phyloP scores from a whole-genome alignment of 163 green algal genomes.

The Scenedesmus sp. region DNA sequence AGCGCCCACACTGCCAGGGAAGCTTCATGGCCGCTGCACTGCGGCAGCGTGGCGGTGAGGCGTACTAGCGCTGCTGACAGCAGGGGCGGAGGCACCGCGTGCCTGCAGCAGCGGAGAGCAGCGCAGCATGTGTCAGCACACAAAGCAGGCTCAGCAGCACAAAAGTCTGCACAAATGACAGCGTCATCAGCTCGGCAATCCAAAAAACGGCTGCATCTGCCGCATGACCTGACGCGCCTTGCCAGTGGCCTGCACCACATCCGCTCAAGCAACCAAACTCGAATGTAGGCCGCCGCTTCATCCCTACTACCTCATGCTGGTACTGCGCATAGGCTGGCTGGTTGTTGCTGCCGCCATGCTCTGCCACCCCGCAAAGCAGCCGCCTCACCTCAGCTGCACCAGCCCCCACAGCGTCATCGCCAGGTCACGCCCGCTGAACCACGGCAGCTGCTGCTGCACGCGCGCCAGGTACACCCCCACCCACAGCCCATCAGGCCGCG shows the following conservation, averaged over 20 bases:
- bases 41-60: neutral
- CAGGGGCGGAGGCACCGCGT: neutral
- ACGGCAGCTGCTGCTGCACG: neutral
- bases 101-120: neutral
- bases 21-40: slow-evolving; percentile 17
- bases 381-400: slow-evolving; percentile 37
- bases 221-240: no score
- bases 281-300: no score
- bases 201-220: no score
- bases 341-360: neutral
- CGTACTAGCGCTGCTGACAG: neutral
- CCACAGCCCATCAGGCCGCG: slow-evolving; percentile 24
- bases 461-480: slow-evolving; percentile 1
- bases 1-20: slow-evolving; percentile 26
- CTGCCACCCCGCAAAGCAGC: neutral
- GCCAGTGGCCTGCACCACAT: no score
- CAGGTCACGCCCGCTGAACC: slow-evolving; percentile 22
- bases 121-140: neutral
- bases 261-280: no score
- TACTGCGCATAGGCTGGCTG: no score
- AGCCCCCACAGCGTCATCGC: slow-evolving; percentile 30
- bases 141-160: neutral
- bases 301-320: no score
- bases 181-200: no score
- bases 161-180: no score